A percentile compares a stretch with the other conserved stretches of the same genome.
Evolutionary conservation across 305 asterid species (phyloP).

Genomic region (Salvia sclarea): DNA sequence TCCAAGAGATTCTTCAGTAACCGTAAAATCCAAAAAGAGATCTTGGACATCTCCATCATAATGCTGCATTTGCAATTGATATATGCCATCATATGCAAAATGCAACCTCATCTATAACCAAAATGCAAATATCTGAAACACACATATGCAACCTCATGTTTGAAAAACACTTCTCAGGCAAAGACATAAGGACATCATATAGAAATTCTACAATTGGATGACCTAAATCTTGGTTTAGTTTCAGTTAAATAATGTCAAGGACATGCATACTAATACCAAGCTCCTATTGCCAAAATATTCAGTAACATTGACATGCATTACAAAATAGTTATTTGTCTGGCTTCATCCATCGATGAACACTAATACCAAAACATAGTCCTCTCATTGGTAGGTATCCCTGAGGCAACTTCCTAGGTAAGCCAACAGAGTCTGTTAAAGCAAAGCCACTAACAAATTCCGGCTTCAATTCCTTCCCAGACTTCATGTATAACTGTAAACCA

Average conservation of each 20-base stretch:
- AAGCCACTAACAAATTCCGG: neutral
- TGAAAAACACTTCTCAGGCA: conserved; percentile 14
- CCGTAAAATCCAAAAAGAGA: conserved; percentile 88
- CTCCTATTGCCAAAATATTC: neutral
- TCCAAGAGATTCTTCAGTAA: conserved; percentile 88
- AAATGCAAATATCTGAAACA: conserved; percentile 7
- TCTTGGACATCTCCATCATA: conserved; percentile 85
- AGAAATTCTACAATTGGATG: neutral
- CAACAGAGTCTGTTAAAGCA: neutral
- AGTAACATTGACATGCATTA: neutral
- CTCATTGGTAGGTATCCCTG: conserved; percentile 1
- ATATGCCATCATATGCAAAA: conserved; percentile 31
- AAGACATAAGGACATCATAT: conserved; percentile 4
- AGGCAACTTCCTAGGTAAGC: neutral
- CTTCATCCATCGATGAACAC: conserved; percentile 12
- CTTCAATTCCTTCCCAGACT: neutral
- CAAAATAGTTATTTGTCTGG: conserved; percentile 2
- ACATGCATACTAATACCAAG: neutral
- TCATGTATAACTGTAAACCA: neutral
- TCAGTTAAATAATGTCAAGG: neutral
- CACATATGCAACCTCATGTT: conserved; percentile 27
- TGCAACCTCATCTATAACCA: conserved; percentile 24
- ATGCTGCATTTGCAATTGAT: conserved; percentile 61
- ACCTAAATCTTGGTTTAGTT: neutral
- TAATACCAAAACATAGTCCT: neutral